These are phyloP conservation scores for Ilyonectria sp. DNA, from an alignment of 2,329 filamentous ascomycete genomes.

Conservation along the genomic window DNA sequence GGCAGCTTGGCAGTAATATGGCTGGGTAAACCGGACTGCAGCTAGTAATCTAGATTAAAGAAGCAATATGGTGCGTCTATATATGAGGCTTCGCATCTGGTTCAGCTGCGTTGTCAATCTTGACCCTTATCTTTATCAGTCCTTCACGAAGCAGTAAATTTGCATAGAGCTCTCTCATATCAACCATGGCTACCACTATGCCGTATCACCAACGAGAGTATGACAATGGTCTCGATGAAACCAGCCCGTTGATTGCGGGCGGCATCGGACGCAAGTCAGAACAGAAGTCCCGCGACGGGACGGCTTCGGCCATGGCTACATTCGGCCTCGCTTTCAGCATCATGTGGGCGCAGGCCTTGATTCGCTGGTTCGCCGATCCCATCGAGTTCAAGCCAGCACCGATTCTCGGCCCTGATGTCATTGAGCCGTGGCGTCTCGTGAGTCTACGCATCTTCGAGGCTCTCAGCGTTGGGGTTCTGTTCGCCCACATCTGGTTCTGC, in stretches of 20 bases:
- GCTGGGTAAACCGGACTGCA: background rate
- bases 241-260: background rate
- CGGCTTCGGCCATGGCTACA: slow-evolving; percentile 12
- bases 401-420: slow-evolving; percentile 9
- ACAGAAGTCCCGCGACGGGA: slow-evolving; percentile 14
- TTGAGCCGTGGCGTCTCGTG: slow-evolving; percentile 9
- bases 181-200: background rate
- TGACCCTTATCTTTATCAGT: background rate
- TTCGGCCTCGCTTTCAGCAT: slow-evolving; percentile 18
- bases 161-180: background rate
- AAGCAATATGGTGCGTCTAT: background rate
- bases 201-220: background rate
- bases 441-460: slow-evolving; percentile 12
- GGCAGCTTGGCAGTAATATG: background rate
- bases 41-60: background rate
- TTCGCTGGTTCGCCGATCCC: slow-evolving; percentile 13
- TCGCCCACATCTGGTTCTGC: slow-evolving; percentile 18
- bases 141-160: background rate
- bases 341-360: slow-evolving; percentile 18
- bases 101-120: background rate
- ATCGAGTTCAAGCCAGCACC: slow-evolving; percentile 11
- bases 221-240: slow-evolving; percentile 1
- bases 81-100: background rate
- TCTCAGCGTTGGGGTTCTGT: slow-evolving; percentile 3
- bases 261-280: background rate